Conservation (phyloP, 177 flowering plant species). For the Vitis hybrid region DNA sequence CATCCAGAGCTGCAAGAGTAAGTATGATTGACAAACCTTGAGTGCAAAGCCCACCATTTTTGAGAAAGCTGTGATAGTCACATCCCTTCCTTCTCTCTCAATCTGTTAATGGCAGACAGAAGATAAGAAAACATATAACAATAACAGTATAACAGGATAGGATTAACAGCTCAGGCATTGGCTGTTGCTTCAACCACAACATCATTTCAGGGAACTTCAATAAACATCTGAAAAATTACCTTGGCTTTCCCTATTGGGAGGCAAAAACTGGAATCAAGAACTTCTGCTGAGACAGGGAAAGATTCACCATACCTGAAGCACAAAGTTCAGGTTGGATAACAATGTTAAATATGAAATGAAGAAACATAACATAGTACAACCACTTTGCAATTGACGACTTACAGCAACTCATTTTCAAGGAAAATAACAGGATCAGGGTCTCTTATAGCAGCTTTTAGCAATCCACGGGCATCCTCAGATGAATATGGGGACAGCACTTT, state of each 20-base stretch:
- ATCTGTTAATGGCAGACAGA: slow-evolving; percentile 42
- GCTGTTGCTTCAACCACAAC: background rate
- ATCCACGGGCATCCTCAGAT: slow-evolving; percentile 92
- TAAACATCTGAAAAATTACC: slow-evolving; percentile 35
- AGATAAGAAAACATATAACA: slow-evolving; percentile 3
- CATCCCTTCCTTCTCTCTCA: slow-evolving; percentile 88
- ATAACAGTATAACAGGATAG: background rate
- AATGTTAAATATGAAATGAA: background rate
- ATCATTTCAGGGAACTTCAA: background rate
- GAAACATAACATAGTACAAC: background rate
- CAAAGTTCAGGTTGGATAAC: slow-evolving; percentile 7
- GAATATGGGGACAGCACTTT: slow-evolving; percentile 87
- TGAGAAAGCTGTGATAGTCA: slow-evolving; percentile 89
- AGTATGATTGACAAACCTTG: slow-evolving; percentile 48
- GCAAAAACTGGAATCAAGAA: slow-evolving; percentile 87
- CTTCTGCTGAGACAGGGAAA: slow-evolving; percentile 87
- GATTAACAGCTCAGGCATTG: too few species aligned
- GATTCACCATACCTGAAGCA: slow-evolving; percentile 82
- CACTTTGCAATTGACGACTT: slow-evolving; percentile 28
- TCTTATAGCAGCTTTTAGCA: slow-evolving; percentile 95
- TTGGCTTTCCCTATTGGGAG: slow-evolving; percentile 97
- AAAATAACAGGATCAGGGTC: slow-evolving; percentile 97
- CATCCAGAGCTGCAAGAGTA: background rate
- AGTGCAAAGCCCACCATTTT: slow-evolving; percentile 94
- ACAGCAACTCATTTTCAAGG: slow-evolving; percentile 74